phyloP scores from a whole-genome alignment of 176 grass and related monocot genomes.

The Chloris gayana region DNA sequence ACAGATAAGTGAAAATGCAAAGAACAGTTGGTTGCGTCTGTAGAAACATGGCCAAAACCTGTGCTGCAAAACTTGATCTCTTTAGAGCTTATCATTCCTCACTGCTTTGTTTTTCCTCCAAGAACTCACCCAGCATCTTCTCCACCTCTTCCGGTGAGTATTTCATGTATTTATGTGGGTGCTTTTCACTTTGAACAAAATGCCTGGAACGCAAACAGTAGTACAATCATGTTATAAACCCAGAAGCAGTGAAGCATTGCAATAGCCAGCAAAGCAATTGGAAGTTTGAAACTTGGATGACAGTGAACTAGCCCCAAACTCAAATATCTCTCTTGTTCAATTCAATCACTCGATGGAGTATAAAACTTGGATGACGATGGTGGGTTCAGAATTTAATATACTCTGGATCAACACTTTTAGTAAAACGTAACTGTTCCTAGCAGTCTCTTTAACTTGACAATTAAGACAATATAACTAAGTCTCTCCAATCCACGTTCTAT shows the following conservation, averaged over 20 bases:
- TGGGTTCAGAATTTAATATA: constrained; percentile 8
- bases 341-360: constrained; percentile 20
- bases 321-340: constrained; percentile 12
- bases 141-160: constrained; percentile 61
- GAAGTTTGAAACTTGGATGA: neutral
- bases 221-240: constrained; percentile 19
- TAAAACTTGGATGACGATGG: neutral
- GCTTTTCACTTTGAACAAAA: constrained; percentile 64
- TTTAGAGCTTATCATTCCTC: constrained; percentile 22
- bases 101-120: constrained; percentile 59
- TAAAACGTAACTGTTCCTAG: neutral
- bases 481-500: neutral
- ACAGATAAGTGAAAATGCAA: neutral
- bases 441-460: neutral
- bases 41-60: constrained; percentile 27
- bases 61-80: constrained; percentile 22
- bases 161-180: constrained; percentile 71
- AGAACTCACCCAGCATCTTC: constrained; percentile 60
- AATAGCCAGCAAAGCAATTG: neutral
- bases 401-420: neutral
- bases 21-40: constrained; percentile 13
- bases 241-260: constrained; percentile 14
- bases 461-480: neutral
- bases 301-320: neutral
- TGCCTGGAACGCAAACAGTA: constrained; percentile 41